These are phyloP conservation scores for Colletotrichum spaethianum DNA, from an alignment of 2,329 filamentous ascomycete genomes.

Conservation along the genomic window DNA sequence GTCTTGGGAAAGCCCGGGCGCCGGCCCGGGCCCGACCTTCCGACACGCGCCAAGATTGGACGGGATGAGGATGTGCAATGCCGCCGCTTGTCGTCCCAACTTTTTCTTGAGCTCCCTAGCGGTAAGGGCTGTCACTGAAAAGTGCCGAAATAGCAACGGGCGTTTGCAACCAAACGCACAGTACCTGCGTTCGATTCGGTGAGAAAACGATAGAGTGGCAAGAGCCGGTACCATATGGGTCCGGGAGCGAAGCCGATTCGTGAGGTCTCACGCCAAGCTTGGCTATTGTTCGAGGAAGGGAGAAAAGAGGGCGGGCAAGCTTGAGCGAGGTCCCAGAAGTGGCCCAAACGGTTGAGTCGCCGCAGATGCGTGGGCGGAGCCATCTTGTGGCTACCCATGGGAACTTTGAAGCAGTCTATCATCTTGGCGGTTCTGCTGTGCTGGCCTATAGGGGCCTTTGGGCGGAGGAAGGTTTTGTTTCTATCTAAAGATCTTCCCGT, in stretches of 20 bases:
- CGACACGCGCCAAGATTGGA: constrained; percentile 39
- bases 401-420: constrained; percentile 16
- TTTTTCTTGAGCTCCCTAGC: constrained; percentile 9
- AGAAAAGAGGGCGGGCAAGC: background rate
- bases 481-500: constrained; percentile 34
- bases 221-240: background rate
- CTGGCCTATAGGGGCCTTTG: background rate
- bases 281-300: constrained; percentile 10
- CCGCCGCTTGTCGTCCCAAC: constrained; percentile 32
- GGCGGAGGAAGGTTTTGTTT: constrained; percentile 10
- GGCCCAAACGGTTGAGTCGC: background rate
- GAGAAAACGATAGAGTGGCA: background rate
- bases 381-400: background rate
- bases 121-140: background rate
- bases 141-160: background rate
- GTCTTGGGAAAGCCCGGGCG: background rate
- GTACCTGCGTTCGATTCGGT: background rate
- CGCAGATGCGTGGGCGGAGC: background rate
- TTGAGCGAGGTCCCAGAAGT: background rate
- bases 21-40: constrained; percentile 31
- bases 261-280: constrained; percentile 26
- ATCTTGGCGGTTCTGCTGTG: constrained; percentile 30
- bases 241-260: constrained; percentile 25
- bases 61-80: constrained; percentile 15
- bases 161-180: background rate